Conservation (phyloP, 768 basidiomycete species). For the Terana coerulea region DNA sequence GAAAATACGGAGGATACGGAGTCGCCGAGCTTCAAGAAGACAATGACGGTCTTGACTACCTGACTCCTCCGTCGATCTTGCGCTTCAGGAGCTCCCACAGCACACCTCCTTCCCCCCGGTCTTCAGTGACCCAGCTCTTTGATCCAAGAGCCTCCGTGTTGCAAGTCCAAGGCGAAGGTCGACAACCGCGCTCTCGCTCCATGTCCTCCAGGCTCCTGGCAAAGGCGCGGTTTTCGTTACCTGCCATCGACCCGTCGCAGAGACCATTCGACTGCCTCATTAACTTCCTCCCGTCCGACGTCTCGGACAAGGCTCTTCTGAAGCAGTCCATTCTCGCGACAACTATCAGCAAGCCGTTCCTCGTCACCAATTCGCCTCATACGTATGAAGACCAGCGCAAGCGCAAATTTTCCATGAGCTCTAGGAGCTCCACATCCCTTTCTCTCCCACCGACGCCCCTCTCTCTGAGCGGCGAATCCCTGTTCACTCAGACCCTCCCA, state of each 20-base stretch:
- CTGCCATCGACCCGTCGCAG: constrained; percentile 29
- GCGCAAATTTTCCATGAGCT: constrained; percentile 9
- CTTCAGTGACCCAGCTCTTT: constrained; percentile 17
- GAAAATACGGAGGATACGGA: constrained; percentile 26
- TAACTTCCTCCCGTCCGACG: constrained; percentile 32
- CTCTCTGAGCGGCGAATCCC: constrained; percentile 17
- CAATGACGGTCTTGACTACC: constrained; percentile 21
- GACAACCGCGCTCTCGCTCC: constrained; percentile 5
- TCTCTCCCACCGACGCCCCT: constrained; percentile 21
- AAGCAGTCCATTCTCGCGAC: constrained; percentile 38
- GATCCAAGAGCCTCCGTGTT: too few relatives aligned
- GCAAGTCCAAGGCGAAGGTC: constrained; percentile 7
- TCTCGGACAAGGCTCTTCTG: constrained; percentile 31
- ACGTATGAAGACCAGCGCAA: neutral
- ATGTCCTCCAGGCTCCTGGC: constrained; percentile 10
- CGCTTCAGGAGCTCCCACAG: constrained; percentile 18
- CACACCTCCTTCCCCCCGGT: constrained; percentile 19
- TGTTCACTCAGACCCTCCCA: constrained; percentile 5
- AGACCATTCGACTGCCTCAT: constrained; percentile 37
- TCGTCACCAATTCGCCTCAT: constrained; percentile 21
- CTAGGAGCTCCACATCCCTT: constrained; percentile 15
- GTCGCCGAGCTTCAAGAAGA: constrained; percentile 23
- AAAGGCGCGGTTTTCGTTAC: constrained; percentile 20
- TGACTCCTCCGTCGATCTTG: constrained; percentile 23
- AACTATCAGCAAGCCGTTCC: constrained; percentile 34